Base-by-base conservation (phyloP, 495 filamentous ascomycete species). In the Lindgomyces ingoldianus region DNA sequence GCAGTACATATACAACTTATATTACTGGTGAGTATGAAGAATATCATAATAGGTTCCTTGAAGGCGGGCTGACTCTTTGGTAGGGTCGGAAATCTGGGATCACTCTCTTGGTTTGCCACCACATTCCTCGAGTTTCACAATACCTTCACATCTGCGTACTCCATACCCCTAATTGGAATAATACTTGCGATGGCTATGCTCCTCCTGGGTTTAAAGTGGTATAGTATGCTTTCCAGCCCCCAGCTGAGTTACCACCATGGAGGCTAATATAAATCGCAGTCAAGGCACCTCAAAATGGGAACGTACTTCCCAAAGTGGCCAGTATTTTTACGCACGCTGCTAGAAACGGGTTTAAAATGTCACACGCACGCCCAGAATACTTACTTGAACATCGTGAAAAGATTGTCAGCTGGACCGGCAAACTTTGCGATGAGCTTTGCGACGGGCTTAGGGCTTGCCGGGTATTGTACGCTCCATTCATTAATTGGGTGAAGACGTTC, bases 1-100 rank as follows among this genome's bases (percentile, higher is more conserved):
- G 3, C 82, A 84, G 67, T 80, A 80, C 9, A 81, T 86, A n/a
- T 85, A 85, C 77, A 81, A 86, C 41, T 81, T 84, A 70, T 88
- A 83, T 68, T 88, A 86, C 64, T 82, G 84, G 70, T 79, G 82
- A 64, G 83, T 29, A 45, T 18, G n/a, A 2, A 18, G 2, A 14
- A 19, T 19, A 6, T 24, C 10, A 25, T 2, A 25, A 3, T 14
- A 25, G 24, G 12, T 10, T 24, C 22, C 36, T 21, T 8, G 10
- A 3, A 11, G 50, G 8, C 26, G 26, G 14, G n/a, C 49, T 45
- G 44, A 52, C 27, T 1, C 30, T 26, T 6, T 18, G 2, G 18
- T 72, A 83, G 81, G 74, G 52, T 77, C 60, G 79, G 80, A 66
- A 84, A 83, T 61, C 57, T 83, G 21, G 80, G 77, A 21, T 78